Evolutionary conservation across 345 rosid species (phyloP).

Genomic region (Camelina sativa): DNA sequence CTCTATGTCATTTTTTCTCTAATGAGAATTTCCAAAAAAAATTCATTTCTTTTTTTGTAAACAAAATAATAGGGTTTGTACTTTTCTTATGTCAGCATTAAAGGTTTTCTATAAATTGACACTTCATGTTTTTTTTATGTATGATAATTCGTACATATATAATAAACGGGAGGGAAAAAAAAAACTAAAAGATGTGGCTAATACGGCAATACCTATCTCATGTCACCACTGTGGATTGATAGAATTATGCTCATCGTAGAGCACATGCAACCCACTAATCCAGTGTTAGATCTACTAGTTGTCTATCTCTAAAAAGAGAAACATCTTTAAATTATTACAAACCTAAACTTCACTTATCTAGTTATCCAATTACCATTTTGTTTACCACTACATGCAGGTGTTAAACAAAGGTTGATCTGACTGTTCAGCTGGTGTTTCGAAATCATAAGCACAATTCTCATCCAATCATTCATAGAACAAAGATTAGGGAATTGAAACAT

Average conservation of each 20-base stretch:
- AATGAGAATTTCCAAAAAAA: not conserved
- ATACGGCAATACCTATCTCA: slow-evolving; percentile 1
- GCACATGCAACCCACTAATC: slow-evolving; percentile 40
- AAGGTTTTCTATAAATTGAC: not conserved
- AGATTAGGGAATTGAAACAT: too few relatives aligned
- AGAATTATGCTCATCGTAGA: not conserved
- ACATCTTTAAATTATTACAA: slow-evolving; percentile 20
- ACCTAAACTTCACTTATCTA: slow-evolving; percentile 4
- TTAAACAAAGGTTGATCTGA: too few relatives aligned
- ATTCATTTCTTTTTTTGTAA: not conserved
- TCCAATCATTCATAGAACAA: not conserved
- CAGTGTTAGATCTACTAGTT: slow-evolving; percentile 17
- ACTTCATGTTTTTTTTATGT: not conserved
- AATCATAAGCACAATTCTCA: too few relatives aligned
- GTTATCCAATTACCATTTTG: not conserved
- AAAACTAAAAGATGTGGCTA: not conserved
- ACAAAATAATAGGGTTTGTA: not conserved
- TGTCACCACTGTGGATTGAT: slow-evolving; percentile 18
- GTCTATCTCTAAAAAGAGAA: slow-evolving; percentile 26
- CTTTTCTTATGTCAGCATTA: slow-evolving; percentile 2
- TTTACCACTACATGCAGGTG: not conserved
- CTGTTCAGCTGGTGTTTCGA: too few relatives aligned
- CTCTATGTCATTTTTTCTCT: not conserved
- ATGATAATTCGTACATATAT: not conserved
- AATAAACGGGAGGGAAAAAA: not conserved